These are phyloP conservation scores for Atkinsonella hypoxylon DNA, from an alignment of 2,329 filamentous ascomycete species.

Conservation along the genomic window DNA sequence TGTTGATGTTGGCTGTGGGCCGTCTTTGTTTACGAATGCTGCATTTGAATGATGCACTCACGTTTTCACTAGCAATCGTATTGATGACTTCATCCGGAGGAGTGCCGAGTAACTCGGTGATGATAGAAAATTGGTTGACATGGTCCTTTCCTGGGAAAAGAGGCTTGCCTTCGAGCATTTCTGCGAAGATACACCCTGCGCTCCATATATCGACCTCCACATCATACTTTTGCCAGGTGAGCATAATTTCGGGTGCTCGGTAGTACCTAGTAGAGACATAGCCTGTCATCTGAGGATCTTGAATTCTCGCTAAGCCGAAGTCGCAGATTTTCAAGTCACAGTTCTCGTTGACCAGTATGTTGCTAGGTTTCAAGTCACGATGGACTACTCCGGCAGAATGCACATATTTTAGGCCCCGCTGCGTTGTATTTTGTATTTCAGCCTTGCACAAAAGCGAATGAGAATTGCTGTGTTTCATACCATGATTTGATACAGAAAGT, in stretches of 20 bases:
- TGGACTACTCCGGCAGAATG: slow-evolving; percentile 97
- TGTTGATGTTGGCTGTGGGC: not conserved
- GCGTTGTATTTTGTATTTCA: slow-evolving; percentile 8
- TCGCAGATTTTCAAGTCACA: slow-evolving; percentile 99
- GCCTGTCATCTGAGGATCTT: slow-evolving; percentile 98
- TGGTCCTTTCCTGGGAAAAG: slow-evolving; percentile 98
- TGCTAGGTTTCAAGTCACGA: slow-evolving; percentile 94
- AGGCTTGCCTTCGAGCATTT: slow-evolving; percentile 98
- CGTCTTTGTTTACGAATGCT: no score
- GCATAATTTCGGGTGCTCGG: slow-evolving; percentile 97
- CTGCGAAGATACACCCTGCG: slow-evolving; percentile 95
- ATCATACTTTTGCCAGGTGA: slow-evolving; percentile 99
- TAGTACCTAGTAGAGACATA: slow-evolving; percentile 99
- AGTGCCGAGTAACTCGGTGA: slow-evolving; percentile 91
- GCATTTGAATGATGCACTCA: slow-evolving; percentile 29
- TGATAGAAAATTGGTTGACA: slow-evolving; percentile 99
- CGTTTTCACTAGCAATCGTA: slow-evolving; percentile 96
- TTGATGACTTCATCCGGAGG: slow-evolving; percentile 97
- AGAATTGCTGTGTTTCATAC: slow-evolving; percentile 33
- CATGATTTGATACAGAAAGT: slow-evolving; percentile 98
- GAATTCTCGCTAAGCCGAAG: slow-evolving; percentile 92
- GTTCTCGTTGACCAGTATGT: slow-evolving; percentile 99
- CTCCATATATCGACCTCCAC: slow-evolving; percentile 99
- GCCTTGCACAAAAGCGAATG: not conserved
- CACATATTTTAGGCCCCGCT: slow-evolving; percentile 98